phyloP scores from a whole-genome alignment of 148 eudicot genomes.

The Pharnaceum exiguum region DNA sequence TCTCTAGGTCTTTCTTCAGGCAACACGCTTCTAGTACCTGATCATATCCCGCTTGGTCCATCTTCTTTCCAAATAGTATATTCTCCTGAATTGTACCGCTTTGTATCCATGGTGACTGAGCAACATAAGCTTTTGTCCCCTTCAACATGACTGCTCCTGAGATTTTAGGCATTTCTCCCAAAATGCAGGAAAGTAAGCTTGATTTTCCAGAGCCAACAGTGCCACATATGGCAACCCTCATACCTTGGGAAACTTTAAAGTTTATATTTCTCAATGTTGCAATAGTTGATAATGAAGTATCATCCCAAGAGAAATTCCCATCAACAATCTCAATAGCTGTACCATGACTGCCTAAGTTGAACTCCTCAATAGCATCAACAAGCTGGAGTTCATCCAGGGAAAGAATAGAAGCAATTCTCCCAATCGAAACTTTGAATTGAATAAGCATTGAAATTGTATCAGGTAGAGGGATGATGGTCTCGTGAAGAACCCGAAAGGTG shows the following conservation, averaged over 20 bases:
- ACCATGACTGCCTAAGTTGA: conserved; percentile 21
- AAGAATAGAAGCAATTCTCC: conserved; percentile 40
- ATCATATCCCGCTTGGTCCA: conserved; percentile 29
- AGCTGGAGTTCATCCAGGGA: conserved; percentile 36
- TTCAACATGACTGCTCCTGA: conserved; percentile 28
- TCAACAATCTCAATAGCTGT: conserved; percentile 35
- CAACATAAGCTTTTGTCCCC: conserved; percentile 37
- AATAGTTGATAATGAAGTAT: background rate
- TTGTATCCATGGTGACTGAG: conserved; percentile 49
- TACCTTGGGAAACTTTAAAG: conserved; percentile 20
- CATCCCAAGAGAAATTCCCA: conserved; percentile 45
- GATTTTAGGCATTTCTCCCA: conserved; percentile 42
- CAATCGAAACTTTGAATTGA: too few relatives aligned
- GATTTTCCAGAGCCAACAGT: conserved; percentile 49
- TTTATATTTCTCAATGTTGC: conserved; percentile 30
- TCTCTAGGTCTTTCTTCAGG: conserved; percentile 37
- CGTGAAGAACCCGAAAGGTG: too few relatives aligned
- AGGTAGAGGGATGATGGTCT: too few relatives aligned
- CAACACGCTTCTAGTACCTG: conserved; percentile 47
- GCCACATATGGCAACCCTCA: conserved; percentile 43
- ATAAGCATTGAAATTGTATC: too few relatives aligned
- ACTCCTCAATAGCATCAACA: conserved; percentile 25
- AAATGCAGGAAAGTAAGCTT: conserved; percentile 43
- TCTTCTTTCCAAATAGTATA: conserved; percentile 40
- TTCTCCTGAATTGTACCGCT: conserved; percentile 46